Conservation (phyloP, 2,329 filamentous ascomycete species). For the Apiospora arundinis region DNA sequence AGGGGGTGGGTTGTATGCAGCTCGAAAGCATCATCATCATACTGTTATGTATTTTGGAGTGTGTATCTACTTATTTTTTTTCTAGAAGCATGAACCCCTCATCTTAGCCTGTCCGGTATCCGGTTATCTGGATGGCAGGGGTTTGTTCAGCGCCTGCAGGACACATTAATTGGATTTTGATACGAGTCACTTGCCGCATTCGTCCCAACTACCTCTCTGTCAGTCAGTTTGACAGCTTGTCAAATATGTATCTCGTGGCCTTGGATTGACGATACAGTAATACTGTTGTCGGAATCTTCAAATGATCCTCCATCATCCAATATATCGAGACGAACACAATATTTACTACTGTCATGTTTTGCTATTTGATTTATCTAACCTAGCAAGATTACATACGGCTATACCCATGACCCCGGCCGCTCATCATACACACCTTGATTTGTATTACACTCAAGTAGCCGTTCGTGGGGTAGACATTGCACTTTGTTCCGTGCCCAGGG, state of each 20-base stretch:
- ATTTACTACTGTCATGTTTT: neutral
- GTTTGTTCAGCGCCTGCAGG: neutral
- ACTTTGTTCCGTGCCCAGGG: neutral
- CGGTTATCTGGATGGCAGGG: constrained; percentile 6
- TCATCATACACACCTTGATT: constrained; percentile 6
- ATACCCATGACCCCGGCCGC: neutral
- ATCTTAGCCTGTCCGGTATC: constrained; percentile 14
- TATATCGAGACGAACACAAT: no score
- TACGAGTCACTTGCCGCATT: neutral
- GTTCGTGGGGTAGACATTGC: constrained; percentile 6
- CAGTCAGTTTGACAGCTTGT: neutral
- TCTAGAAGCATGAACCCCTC: constrained; percentile 17
- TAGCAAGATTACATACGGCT: neutral
- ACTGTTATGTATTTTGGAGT: neutral
- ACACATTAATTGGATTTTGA: neutral
- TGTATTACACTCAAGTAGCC: constrained; percentile 1
- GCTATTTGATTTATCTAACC: neutral
- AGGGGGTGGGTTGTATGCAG: constrained; percentile 9
- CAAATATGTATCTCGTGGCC: neutral
- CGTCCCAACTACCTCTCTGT: constrained; percentile 1
- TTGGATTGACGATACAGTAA: neutral
- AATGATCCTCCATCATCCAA: no score
- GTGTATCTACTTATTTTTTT: neutral
- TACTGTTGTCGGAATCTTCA: neutral
- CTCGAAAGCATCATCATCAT: neutral